A percentile compares a stretch with the other conserved stretches of the same genome.
Conservation (phyloP, 75 land plant species). For the Cunninghamia lanceolata region DNA sequence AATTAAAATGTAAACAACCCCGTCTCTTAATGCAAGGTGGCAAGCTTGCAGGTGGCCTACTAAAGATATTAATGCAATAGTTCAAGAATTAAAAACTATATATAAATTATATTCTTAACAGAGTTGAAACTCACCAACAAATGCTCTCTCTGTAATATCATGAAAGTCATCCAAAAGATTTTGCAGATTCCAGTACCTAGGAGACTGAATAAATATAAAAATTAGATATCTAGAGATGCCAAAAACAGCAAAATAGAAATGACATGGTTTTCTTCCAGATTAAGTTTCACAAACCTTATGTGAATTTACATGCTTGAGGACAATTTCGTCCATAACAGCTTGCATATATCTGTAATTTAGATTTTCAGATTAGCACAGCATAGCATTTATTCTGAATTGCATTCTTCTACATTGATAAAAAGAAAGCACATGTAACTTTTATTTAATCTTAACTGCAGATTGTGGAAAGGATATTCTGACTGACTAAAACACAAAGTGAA, state of each 20-base stretch:
- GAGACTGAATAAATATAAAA: slow-evolving; percentile 49
- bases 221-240: background rate
- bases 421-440: background rate
- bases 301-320: slow-evolving; percentile 60
- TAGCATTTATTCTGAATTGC: background rate
- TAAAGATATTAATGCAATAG: background rate
- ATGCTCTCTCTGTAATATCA: slow-evolving; percentile 36
- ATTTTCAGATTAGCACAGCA: background rate
- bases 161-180: slow-evolving; percentile 68
- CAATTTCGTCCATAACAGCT: slow-evolving; percentile 95
- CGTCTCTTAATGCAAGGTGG: background rate
- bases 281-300: slow-evolving; percentile 39
- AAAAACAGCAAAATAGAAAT: slow-evolving; percentile 4
- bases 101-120: background rate
- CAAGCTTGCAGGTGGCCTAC: background rate
- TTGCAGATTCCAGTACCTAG: slow-evolving; percentile 66
- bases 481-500: background rate
- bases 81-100: background rate
- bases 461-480: background rate
- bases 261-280: background rate
- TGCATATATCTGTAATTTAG: slow-evolving; percentile 76
- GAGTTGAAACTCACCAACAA: slow-evolving; percentile 31
- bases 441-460: background rate
- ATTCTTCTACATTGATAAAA: background rate
- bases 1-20: background rate